Evolutionary conservation across 2,329 filamentous ascomycete species (phyloP).

Genomic region (Colletotrichum somersetense): DNA sequence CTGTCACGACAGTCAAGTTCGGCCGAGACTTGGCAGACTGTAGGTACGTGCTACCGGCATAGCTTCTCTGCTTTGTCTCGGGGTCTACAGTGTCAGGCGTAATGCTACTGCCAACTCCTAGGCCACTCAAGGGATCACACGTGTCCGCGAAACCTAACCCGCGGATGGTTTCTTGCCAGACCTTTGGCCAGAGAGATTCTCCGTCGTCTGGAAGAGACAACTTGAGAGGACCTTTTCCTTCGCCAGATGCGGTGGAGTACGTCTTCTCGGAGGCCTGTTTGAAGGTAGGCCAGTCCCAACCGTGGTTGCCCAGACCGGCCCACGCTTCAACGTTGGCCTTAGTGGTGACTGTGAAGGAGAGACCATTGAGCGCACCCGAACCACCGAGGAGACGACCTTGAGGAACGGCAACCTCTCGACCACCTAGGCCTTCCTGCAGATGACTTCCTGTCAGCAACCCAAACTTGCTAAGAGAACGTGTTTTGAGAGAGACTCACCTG

Average conservation of each 20-base stretch:
- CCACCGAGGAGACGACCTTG: constrained; percentile 46
- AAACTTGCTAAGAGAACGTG: background rate
- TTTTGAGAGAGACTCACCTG: constrained; percentile 39
- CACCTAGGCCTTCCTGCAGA: constrained; percentile 36
- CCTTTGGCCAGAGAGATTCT: constrained; percentile 38
- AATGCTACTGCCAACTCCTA: constrained; percentile 39
- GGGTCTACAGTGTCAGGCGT: constrained; percentile 46
- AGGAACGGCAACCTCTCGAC: constrained; percentile 42
- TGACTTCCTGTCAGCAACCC: constrained; percentile 8
- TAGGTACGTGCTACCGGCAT: constrained; percentile 45
- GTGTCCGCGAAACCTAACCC: constrained; percentile 41
- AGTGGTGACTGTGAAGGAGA: constrained; percentile 44
- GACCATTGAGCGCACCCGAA: constrained; percentile 49
- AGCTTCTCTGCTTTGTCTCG: constrained; percentile 45
- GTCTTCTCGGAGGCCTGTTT: constrained; percentile 40
- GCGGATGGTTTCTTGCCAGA: constrained; percentile 44
- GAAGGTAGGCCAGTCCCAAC: constrained; percentile 46
- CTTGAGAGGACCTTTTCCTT: constrained; percentile 39
- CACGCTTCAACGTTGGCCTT: constrained; percentile 46
- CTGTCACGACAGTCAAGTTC: constrained; percentile 47
- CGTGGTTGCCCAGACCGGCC: constrained; percentile 47
- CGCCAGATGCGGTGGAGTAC: constrained; percentile 26
- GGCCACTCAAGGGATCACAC: constrained; percentile 45
- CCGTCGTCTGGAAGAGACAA: constrained; percentile 39
- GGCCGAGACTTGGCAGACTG: constrained; percentile 39